These are phyloP conservation scores for Cinnamomum micranthum DNA, from an alignment of 164 flowering plant genomes.

Conservation along the genomic window DNA sequence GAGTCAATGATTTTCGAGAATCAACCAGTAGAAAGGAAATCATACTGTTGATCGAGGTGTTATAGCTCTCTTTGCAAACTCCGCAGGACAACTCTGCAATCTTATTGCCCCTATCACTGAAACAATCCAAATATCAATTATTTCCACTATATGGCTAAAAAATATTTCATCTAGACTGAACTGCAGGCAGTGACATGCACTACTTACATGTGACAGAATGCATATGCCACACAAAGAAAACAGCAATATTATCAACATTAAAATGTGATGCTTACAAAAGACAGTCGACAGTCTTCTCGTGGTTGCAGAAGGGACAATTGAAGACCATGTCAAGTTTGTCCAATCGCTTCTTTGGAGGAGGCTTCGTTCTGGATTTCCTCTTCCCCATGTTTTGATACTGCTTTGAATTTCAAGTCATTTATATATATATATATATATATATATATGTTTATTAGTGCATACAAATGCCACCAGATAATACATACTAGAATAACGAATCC, in stretches of 20 bases:
- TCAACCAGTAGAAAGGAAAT: neutral
- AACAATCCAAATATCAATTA: neutral
- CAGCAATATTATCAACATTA: no score
- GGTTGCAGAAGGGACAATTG: slow-evolving; percentile 64
- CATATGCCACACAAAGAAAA: no score
- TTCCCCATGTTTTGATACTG: slow-evolving; percentile 41
- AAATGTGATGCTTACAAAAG: slow-evolving; percentile 44
- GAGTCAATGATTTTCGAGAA: no score
- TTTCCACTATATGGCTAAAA: no score
- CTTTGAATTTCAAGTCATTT: neutral
- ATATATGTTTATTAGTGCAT: no score
- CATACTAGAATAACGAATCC: no score
- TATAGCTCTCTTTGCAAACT: slow-evolving; percentile 58
- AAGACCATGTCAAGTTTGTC: slow-evolving; percentile 86
- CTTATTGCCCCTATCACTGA: slow-evolving; percentile 48
- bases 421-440: no score
- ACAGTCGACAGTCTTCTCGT: no score
- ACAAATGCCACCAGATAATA: no score
- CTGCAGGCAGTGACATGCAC: no score
- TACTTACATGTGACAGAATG: no score
- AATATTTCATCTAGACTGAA: no score
- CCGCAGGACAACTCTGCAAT: slow-evolving; percentile 53
- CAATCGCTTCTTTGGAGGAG: slow-evolving; percentile 62
- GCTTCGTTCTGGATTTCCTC: slow-evolving; percentile 66
- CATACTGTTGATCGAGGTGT: slow-evolving; percentile 45